Evolutionary conservation across 2,329 filamentous ascomycete genomes (phyloP), one percentile per base, ranked within the genome.

Genomic region (Dactylonectria macrodidyma): DNA sequence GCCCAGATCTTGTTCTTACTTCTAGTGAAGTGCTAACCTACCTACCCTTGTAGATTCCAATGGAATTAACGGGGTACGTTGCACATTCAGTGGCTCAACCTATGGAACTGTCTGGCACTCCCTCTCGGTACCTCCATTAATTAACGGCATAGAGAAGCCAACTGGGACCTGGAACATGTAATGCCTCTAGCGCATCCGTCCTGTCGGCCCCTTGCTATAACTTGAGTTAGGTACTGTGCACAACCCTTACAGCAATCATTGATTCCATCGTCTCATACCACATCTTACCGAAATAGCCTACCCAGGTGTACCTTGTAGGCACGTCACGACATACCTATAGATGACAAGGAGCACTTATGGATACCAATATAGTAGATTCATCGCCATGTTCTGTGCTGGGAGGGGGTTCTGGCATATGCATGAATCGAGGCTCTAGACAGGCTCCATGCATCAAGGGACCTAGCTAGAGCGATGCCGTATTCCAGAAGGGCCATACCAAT

Each of bases 381-480:
- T 50, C 51, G 55, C 34, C 54, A 63, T 63, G 52, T 51, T 63
- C 52, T 30, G 52, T 52, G 41, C 33, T 16, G 55, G 36, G 56
- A 48, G 57, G 51, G 58, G 52, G 47, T 48, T 62, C 24, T 38
- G 55, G 56, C 38, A 60, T 62, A 76, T 76, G 70, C 71, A 76
- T 41, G 51, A 74, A 75, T 64, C 74, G 70, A 62, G 70, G 65
- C 56, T 33, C 46, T 33, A 61, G 52, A 62, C 62, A 67, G 59
- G 63, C 62, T 60, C 71, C 70, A 67, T 48, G 19, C n/a, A 30
- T 50, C 51, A 47, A 52, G 26, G 7, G 16, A 61, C 70, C 66
- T 58, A 62, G 33, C 57, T 7, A 30, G 26, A 7, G 26, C 7
- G 26, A 30, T 30, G 19, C 19, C 19, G 19, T 19, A 30, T 30